Evolutionary conservation across 768 basidiomycete species (phyloP), one percentile per base, ranked within the genome.

Genomic region (Brasilioporus rufonigricans): DNA sequence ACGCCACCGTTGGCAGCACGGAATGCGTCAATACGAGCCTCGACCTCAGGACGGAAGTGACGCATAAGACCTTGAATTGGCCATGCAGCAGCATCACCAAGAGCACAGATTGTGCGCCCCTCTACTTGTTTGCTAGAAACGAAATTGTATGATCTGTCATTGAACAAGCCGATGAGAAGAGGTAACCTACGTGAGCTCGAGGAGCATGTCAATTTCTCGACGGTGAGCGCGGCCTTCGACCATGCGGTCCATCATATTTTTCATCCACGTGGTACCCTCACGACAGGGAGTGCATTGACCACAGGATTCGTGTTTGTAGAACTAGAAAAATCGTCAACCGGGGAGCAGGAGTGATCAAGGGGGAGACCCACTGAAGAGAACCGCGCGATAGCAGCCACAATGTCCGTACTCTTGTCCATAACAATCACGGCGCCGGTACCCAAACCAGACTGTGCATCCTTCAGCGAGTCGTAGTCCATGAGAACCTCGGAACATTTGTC

Each of bases 231-330:
- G 83, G 3, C 96, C 96, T 66, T 91, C 89, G 18, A 90, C 92
- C 79, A 99, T 84, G 44, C 96, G 87, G 70, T 93, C 83, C 96
- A 99, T 99, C 93, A 98, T 98, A 74, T 98, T 96, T 84, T 89
- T 92, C 91, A 99, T 93, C 96, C 96, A 98, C 0, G 93, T 97
- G 2, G 96, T 98, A 35, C 94, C 93, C 66, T 94, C 91, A 59
- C 92, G 77, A 70, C 93, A 96, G 4, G 94, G 93, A 12, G 93
- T 95, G 65, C 95, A 98, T 69, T 98, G 96, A 14, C 96, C 95
- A 63, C 95, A 98, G 1, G 93, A 96, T 69, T 98, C 96, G 74
- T 98, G 96, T 73, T 97, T 96, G 80, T 98, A 98, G 77, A 98
- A 98, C 81, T 90, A 57, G 27, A 3, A n/a, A 46, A 39, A 14